phyloP scores from a whole-genome alignment of 352 stramenopile species.

The Globisporangium paroecandrum region DNA sequence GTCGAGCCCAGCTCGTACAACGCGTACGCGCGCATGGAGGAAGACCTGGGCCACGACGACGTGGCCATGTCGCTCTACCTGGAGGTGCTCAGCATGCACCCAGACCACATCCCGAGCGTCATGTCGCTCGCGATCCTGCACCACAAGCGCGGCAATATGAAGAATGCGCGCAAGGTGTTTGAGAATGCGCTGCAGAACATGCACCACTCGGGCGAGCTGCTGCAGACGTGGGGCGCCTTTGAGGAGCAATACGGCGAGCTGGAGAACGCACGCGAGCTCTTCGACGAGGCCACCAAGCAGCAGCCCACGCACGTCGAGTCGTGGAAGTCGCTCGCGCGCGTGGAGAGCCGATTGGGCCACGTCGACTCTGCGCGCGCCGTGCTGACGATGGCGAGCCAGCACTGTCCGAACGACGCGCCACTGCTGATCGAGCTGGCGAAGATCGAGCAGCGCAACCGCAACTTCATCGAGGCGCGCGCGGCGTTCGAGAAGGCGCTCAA shows the following conservation, averaged over 20 bases:
- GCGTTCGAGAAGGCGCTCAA: constrained; percentile 76
- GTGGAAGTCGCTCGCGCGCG: constrained; percentile 64
- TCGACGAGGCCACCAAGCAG: constrained; percentile 64
- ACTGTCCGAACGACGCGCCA: constrained; percentile 61
- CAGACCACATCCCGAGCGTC: constrained; percentile 72
- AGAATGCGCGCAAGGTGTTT: constrained; percentile 58
- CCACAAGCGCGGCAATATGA: constrained; percentile 42
- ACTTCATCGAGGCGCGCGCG: constrained; percentile 47
- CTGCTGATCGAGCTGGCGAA: constrained; percentile 77
- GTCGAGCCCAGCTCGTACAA: constrained; percentile 77
- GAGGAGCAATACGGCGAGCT: constrained; percentile 72
- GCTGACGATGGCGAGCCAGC: constrained; percentile 60
- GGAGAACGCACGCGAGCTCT: constrained; percentile 69
- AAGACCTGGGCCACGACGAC: constrained; percentile 71
- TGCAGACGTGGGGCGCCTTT: constrained; percentile 72
- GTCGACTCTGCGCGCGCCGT: constrained; percentile 60
- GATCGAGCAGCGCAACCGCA: constrained; percentile 73
- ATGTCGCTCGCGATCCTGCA: constrained; percentile 75
- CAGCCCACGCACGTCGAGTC: constrained; percentile 61
- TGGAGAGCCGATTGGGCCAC: constrained; percentile 61
- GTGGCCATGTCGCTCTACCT: constrained; percentile 60
- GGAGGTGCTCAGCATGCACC: constrained; percentile 51
- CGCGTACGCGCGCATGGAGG: constrained; percentile 82
- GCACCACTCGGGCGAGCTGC: constrained; percentile 50
- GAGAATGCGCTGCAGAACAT: constrained; percentile 56